Evolutionary conservation across 2,329 filamentous ascomycete species (phyloP).

Genomic region (Fusarium equiseti): DNA sequence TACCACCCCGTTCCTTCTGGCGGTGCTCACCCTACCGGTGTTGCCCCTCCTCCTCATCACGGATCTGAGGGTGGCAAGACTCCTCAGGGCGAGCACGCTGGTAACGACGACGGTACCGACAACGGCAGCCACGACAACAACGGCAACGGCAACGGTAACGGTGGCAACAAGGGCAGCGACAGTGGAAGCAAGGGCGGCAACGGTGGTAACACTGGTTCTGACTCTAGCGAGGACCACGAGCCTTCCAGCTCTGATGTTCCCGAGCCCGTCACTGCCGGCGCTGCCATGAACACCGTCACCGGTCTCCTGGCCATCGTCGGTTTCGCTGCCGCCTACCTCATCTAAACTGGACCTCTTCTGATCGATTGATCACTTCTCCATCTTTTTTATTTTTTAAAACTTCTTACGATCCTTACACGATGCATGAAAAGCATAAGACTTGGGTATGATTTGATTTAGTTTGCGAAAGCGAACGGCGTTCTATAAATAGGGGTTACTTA

Average conservation of each 20-base stretch:
- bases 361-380: neutral
- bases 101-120: constrained; percentile 17
- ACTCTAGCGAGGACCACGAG: constrained; percentile 23
- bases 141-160: neutral
- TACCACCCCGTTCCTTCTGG: constrained; percentile 38
- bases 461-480: constrained; percentile 42
- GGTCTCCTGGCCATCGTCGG: constrained; percentile 55
- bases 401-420: constrained; percentile 44
- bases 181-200: constrained; percentile 1
- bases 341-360: constrained; percentile 50
- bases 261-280: constrained; percentile 45
- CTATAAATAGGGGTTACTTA: constrained; percentile 14
- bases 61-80: constrained; percentile 37
- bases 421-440: constrained; percentile 40
- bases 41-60: constrained; percentile 14
- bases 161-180: constrained; percentile 4
- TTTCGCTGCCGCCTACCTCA: constrained; percentile 55
- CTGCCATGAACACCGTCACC: constrained; percentile 50
- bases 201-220: constrained; percentile 10
- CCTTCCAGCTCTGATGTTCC: constrained; percentile 32
- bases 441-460: constrained; percentile 29
- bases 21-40: constrained; percentile 34
- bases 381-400: constrained; percentile 10
- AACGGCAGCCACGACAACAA: neutral
- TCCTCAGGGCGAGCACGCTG: constrained; percentile 23